Evolutionary conservation across 2,329 filamentous ascomycete genomes (phyloP).

Genomic region (Fusarium sp.): DNA sequence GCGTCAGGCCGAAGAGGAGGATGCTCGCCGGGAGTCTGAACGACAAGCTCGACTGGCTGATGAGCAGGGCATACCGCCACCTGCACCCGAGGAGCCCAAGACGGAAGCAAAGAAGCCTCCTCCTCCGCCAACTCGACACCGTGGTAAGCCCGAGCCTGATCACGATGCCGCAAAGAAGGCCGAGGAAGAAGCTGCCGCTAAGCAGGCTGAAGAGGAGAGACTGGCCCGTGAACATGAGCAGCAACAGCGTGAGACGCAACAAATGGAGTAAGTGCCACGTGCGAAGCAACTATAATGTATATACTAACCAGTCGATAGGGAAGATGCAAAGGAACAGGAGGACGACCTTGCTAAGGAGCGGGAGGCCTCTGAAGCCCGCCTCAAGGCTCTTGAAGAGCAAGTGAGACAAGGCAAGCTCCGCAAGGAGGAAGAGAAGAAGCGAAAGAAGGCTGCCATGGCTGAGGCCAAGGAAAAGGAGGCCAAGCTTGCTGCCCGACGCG

Average conservation of each 20-base stretch:
- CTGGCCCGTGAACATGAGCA: constrained; percentile 78
- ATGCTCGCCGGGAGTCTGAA: constrained; percentile 87
- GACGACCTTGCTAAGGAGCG: constrained; percentile 83
- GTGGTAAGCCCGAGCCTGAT: constrained; percentile 68
- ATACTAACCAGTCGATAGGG: constrained; percentile 62
- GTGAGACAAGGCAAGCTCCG: constrained; percentile 92
- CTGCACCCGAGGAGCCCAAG: constrained; percentile 61
- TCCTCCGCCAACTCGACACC: constrained; percentile 83
- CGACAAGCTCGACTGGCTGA: constrained; percentile 84
- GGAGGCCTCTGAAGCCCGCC: constrained; percentile 81
- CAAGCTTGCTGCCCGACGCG: constrained; percentile 83
- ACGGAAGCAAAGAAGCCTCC: constrained; percentile 71
- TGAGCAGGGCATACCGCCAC: constrained; percentile 74
- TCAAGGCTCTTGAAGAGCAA: constrained; percentile 92
- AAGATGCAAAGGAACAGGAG: constrained; percentile 79
- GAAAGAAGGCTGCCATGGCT: constrained; percentile 86
- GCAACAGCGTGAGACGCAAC: constrained; percentile 77
- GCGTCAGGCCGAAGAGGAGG: constrained; percentile 92
- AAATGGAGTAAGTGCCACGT: constrained; percentile 79
- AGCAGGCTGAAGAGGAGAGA: constrained; percentile 73
- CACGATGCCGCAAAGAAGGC: constrained; percentile 65
- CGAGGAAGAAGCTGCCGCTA: constrained; percentile 66
- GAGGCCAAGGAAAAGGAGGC: constrained; percentile 90
- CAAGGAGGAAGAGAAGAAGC: constrained; percentile 95
- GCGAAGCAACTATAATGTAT: not conserved